A percentile compares a stretch with the other conserved stretches of the same genome.
Conservation (phyloP, 2,329 filamentous ascomycete species). For the Diaporthe vaccinii region DNA sequence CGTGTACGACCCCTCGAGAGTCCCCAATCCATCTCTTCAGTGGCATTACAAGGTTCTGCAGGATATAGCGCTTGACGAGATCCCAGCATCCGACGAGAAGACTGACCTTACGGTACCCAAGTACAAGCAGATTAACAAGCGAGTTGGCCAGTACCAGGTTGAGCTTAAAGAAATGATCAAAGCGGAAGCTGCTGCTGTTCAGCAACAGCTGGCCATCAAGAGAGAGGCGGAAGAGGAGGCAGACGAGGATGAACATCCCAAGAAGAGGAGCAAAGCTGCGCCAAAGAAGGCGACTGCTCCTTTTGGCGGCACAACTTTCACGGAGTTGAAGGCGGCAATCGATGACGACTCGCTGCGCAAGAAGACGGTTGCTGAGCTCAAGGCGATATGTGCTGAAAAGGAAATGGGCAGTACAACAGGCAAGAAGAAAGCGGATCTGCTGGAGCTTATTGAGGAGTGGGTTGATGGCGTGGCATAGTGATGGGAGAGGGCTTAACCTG, state of each 20-base stretch:
- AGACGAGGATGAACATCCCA: slow-evolving; percentile 53
- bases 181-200: slow-evolving; percentile 59
- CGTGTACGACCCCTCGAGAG: slow-evolving; percentile 85
- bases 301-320: slow-evolving; percentile 55
- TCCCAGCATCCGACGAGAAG: slow-evolving; percentile 77
- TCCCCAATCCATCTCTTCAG: slow-evolving; percentile 92
- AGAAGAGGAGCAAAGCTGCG: slow-evolving; percentile 59
- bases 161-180: slow-evolving; percentile 82
- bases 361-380: slow-evolving; percentile 68
- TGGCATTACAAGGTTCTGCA: slow-evolving; percentile 98
- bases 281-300: slow-evolving; percentile 45
- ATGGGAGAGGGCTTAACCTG: neutral
- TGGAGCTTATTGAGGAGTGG: slow-evolving; percentile 71
- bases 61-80: slow-evolving; percentile 90
- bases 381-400: slow-evolving; percentile 61
- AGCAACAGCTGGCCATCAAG: slow-evolving; percentile 61
- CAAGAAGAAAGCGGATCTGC: slow-evolving; percentile 65
- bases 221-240: slow-evolving; percentile 63
- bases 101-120: slow-evolving; percentile 87
- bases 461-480: slow-evolving; percentile 52
- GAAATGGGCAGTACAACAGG: slow-evolving; percentile 62
- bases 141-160: slow-evolving; percentile 82
- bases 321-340: slow-evolving; percentile 60
- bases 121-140: slow-evolving; percentile 89
- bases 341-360: slow-evolving; percentile 63